phyloP scores from a whole-genome alignment of 441 rosid species.

The Mallotus repandus region DNA sequence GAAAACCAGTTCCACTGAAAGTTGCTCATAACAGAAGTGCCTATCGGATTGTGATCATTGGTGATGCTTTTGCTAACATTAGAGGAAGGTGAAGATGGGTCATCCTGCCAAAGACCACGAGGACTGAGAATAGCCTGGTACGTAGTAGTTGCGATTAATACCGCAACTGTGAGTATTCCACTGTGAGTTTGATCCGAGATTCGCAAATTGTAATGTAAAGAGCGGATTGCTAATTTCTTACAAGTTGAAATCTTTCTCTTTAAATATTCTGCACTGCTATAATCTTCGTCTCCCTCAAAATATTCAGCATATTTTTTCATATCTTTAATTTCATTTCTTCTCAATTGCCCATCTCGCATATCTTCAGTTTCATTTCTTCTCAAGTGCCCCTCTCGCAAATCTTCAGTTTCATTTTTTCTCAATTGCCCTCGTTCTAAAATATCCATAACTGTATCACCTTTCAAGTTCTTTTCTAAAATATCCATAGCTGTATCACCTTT shows the following conservation, averaged over 20 bases:
- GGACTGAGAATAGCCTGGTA: constrained; percentile 6
- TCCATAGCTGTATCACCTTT: constrained; percentile 1
- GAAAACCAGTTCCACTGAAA: too few relatives aligned
- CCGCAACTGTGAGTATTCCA: not conserved
- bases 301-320: not conserved
- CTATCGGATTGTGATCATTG: too few relatives aligned
- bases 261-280: not conserved
- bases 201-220: not conserved
- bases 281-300: not conserved
- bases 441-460: too few relatives aligned
- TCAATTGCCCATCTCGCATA: too few relatives aligned
- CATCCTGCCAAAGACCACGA: not conserved
- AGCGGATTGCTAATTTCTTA: not conserved
- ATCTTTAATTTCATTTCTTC: not conserved
- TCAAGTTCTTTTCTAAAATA: not conserved
- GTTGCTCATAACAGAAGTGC: too few relatives aligned
- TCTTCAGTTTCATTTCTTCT: too few relatives aligned
- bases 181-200: not conserved
- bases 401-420: too few relatives aligned
- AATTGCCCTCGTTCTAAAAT: too few relatives aligned
- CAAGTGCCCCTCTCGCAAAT: too few relatives aligned
- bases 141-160: not conserved
- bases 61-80: too few relatives aligned
- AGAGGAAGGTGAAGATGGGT: not conserved
- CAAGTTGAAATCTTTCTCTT: not conserved